These are phyloP conservation scores for Murraya koenigii DNA, from an alignment of 345 rosid genomes.

Conservation along the genomic window DNA sequence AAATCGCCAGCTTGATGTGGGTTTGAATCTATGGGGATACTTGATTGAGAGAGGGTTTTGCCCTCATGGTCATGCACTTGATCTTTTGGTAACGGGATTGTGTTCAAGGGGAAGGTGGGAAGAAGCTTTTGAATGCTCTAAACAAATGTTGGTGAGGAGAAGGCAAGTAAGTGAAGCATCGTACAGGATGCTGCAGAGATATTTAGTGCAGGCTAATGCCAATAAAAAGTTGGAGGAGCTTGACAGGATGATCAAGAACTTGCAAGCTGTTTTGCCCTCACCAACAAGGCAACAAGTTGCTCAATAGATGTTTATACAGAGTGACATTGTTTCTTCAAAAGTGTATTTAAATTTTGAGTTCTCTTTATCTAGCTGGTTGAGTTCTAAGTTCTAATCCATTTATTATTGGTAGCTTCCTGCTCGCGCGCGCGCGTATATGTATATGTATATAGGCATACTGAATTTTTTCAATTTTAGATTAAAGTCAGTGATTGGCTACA, in stretches of 20 bases:
- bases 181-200: conserved; percentile 52
- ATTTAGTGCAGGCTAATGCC: conserved; percentile 34
- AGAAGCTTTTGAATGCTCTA: conserved; percentile 71
- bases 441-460: too few species aligned
- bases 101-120: conserved; percentile 54
- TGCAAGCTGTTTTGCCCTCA: conserved; percentile 57
- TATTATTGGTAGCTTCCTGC: too few species aligned
- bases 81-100: conserved; percentile 65
- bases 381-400: not conserved
- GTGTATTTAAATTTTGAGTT: not conserved
- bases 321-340: not conserved
- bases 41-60: conserved; percentile 62
- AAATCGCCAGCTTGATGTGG: conserved; percentile 52
- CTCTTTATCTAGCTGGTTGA: not conserved
- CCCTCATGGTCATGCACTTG: conserved; percentile 80
- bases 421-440: too few species aligned
- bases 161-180: conserved; percentile 54
- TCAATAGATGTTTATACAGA: not conserved
- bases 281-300: conserved; percentile 19
- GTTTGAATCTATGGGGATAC: conserved; percentile 61
- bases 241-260: conserved; percentile 44
- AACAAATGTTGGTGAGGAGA: conserved; percentile 68
- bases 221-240: conserved; percentile 49
- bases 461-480: too few species aligned
- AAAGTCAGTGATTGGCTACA: too few species aligned